These are phyloP conservation scores for Eucalyptus tenuipes DNA, from an alignment of 345 rosid genomes.

Conservation along the genomic window DNA sequence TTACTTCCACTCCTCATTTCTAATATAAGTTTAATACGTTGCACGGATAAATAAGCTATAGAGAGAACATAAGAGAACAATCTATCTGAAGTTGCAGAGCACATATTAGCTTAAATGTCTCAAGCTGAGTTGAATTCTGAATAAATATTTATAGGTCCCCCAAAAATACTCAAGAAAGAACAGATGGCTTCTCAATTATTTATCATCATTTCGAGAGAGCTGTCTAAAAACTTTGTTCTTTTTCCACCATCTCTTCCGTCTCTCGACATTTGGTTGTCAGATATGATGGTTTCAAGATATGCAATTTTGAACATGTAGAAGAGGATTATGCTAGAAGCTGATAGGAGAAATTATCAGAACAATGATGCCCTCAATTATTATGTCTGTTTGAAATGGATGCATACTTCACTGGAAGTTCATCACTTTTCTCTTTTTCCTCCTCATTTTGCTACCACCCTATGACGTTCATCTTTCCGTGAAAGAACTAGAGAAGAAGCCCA, in stretches of 20 bases:
- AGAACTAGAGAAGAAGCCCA: background rate
- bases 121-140: background rate
- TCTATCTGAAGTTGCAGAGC: background rate
- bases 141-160: background rate
- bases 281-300: background rate
- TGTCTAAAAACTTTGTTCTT: background rate
- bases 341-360: background rate
- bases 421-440: background rate
- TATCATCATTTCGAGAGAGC: background rate
- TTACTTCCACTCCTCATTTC: background rate
- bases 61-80: background rate
- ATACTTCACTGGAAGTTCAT: background rate
- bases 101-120: background rate
- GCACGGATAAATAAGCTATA: accelerated
- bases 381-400: background rate
- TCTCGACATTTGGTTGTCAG: background rate
- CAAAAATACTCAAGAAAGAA: background rate
- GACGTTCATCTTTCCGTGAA: background rate
- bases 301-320: background rate
- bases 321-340: background rate
- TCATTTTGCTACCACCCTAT: background rate
- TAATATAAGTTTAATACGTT: background rate
- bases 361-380: background rate
- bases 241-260: background rate
- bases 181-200: accelerated